phyloP scores from a whole-genome alignment of 306 rosid genomes.

The Glycine soja region DNA sequence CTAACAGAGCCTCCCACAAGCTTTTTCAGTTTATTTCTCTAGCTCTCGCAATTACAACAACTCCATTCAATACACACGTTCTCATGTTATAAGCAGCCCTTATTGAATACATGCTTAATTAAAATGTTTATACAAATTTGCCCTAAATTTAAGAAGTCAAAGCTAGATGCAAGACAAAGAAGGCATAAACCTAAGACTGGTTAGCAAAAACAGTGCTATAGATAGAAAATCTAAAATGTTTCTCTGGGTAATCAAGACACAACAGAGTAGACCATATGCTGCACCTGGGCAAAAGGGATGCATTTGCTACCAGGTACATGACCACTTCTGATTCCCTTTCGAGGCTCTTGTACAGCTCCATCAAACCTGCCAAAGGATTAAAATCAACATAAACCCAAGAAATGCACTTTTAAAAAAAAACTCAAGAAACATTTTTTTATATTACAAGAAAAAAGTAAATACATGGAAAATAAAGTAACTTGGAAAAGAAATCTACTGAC shows the following conservation, averaged over 20 bases:
- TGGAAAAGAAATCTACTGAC: not conserved
- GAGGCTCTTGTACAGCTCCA: slow-evolving; percentile 80
- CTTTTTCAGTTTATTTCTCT: not conserved
- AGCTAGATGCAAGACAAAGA: no score
- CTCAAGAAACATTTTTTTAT: not conserved
- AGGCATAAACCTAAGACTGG: slow-evolving; percentile 5
- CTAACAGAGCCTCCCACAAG: not conserved
- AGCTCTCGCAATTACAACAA: not conserved
- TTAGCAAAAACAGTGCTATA: not conserved
- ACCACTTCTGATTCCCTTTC: slow-evolving; percentile 91
- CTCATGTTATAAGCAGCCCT: no score
- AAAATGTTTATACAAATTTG: not conserved
- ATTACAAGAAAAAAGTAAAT: not conserved
- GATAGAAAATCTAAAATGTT: slow-evolving; percentile 23
- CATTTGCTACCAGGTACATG: slow-evolving; percentile 96
- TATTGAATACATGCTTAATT: not conserved
- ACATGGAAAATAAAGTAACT: slow-evolving; percentile 16
- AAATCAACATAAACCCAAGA: slow-evolving; percentile 47
- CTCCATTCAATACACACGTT: not conserved
- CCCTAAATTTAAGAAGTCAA: not conserved
- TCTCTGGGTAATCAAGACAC: slow-evolving; percentile 13
- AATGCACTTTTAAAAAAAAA: not conserved
- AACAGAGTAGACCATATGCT: slow-evolving; percentile 3
- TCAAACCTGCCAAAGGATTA: slow-evolving; percentile 69
- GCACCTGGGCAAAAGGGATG: slow-evolving; percentile 81